Percentiles rank a stretch among this genome's conserved stretches.
These are phyloP conservation scores for Saturnispora kantuleensis DNA, from an alignment of 805 yeast genomes.

Conservation along the genomic window DNA sequence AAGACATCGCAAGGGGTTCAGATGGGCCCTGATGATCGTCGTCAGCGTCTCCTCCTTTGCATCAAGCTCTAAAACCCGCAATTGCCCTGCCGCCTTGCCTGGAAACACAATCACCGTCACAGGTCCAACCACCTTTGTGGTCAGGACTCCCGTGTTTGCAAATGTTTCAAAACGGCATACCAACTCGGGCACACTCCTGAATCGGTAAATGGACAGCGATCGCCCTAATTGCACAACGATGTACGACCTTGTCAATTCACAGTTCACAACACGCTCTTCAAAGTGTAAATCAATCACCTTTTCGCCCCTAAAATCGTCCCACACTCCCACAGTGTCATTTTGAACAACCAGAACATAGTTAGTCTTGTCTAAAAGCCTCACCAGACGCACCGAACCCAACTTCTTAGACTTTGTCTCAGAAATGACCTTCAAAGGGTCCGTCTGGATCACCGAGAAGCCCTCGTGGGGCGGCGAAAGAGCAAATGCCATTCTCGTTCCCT, in stretches of 20 bases:
- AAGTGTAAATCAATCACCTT: slow-evolving; percentile 69
- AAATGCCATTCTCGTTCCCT: too few species aligned
- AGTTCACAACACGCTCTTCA: slow-evolving; percentile 63
- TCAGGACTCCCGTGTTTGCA: slow-evolving; percentile 40
- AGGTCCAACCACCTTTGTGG: too few species aligned
- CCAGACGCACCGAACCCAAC: slow-evolving; percentile 49
- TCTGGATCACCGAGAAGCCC: slow-evolving; percentile 78
- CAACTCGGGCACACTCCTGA: slow-evolving; percentile 67
- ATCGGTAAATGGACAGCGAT: slow-evolving; percentile 67
- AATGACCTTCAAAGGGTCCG: slow-evolving; percentile 64
- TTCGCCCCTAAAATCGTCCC: slow-evolving; percentile 83
- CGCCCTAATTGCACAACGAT: slow-evolving; percentile 63
- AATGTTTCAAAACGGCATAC: slow-evolving; percentile 56
- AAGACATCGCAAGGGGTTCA: slow-evolving; percentile 50
- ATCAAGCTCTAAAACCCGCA: slow-evolving; percentile 64
- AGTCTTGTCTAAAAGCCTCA: slow-evolving; percentile 80
- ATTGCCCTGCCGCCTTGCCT: slow-evolving; percentile 63
- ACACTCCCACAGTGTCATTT: slow-evolving; percentile 63
- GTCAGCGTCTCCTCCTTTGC: slow-evolving; percentile 27
- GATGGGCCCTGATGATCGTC: slow-evolving; percentile 71
- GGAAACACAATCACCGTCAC: slow-evolving; percentile 51
- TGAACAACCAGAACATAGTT: slow-evolving; percentile 74
- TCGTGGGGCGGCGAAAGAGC: slow-evolving; percentile 58
- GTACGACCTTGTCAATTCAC: slow-evolving; percentile 62
- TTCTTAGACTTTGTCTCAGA: neutral